Evolutionary conservation across 805 yeast genomes (phyloP).

Genomic region (Clavispora santaluciae): DNA sequence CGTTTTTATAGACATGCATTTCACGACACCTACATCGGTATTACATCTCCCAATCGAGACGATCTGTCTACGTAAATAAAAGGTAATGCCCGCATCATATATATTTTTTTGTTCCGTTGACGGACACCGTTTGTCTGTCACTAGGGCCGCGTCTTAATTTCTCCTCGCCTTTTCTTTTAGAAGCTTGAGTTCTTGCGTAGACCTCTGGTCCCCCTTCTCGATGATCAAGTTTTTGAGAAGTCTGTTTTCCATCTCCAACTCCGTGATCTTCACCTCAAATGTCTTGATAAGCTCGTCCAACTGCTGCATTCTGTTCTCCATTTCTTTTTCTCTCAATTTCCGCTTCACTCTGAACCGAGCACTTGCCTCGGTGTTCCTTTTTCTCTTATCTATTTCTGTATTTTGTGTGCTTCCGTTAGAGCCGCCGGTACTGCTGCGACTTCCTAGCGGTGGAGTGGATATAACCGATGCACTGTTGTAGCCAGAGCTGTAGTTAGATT

Average conservation of each 20-base stretch:
- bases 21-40: background rate
- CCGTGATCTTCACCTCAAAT: conserved; percentile 45
- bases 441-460: conserved; percentile 5
- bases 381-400: conserved; percentile 43
- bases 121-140: no score
- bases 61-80: no score
- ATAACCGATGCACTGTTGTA: conserved; percentile 7
- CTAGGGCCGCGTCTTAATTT: background rate
- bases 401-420: background rate
- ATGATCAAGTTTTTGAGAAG: conserved; percentile 50
- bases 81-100: background rate
- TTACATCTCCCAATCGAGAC: no score
- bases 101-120: background rate
- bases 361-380: conserved; percentile 60
- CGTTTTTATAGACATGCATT: background rate
- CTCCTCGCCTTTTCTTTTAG: conserved; percentile 22
- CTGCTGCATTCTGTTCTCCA: conserved; percentile 44
- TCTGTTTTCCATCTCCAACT: conserved; percentile 58
- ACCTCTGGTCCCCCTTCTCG: conserved; percentile 47
- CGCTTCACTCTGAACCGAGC: conserved; percentile 62
- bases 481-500: conserved; percentile 11
- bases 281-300: conserved; percentile 42
- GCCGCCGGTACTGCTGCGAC: background rate
- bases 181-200: conserved; percentile 33
- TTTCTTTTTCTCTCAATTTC: conserved; percentile 53